These are phyloP conservation scores for Penicillium chermesinum DNA, from an alignment of 495 filamentous ascomycete species.

Conservation along the genomic window DNA sequence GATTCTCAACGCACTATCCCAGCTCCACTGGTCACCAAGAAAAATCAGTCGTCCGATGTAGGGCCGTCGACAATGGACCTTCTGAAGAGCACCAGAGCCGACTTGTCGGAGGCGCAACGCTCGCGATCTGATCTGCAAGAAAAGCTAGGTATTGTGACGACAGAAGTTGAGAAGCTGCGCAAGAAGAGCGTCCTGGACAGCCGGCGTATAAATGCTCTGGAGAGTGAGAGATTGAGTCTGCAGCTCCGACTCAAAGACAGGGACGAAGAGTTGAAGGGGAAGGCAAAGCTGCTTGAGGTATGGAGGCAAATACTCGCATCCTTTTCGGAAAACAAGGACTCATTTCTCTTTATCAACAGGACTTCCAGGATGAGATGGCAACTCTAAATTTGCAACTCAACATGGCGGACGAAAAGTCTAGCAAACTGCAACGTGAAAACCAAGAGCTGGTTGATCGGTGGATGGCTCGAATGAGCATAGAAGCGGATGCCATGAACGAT, in stretches of 20 bases:
- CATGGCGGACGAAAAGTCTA: conserved; percentile 66
- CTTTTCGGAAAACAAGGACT: neutral
- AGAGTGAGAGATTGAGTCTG: conserved; percentile 56
- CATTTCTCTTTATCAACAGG: conserved; percentile 33
- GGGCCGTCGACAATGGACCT: conserved; percentile 28
- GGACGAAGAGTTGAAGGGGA: conserved; percentile 79
- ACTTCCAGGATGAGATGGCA: conserved; percentile 87
- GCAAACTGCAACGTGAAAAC: conserved; percentile 73
- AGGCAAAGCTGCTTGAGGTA: conserved; percentile 75
- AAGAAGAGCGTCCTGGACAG: conserved; percentile 49
- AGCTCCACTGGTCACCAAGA: conserved; percentile 16
- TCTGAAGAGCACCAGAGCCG: conserved; percentile 49
- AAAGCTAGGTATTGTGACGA: conserved; percentile 52
- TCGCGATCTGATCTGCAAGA: conserved; percentile 61
- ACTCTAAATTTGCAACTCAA: conserved; percentile 82
- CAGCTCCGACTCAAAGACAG: conserved; percentile 64
- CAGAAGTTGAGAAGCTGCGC: conserved; percentile 56
- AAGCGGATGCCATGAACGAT: conserved; percentile 85
- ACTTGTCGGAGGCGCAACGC: conserved; percentile 70
- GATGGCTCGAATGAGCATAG: conserved; percentile 80
- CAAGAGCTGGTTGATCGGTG: conserved; percentile 81
- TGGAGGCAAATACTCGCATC: conserved; percentile 3
- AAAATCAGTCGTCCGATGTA: conserved; percentile 20
- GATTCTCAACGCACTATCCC: conserved; percentile 14
- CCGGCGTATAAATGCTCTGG: conserved; percentile 55